phyloP scores from a whole-genome alignment of 208 protist species.

The Acanthamoeba castellanii region DNA sequence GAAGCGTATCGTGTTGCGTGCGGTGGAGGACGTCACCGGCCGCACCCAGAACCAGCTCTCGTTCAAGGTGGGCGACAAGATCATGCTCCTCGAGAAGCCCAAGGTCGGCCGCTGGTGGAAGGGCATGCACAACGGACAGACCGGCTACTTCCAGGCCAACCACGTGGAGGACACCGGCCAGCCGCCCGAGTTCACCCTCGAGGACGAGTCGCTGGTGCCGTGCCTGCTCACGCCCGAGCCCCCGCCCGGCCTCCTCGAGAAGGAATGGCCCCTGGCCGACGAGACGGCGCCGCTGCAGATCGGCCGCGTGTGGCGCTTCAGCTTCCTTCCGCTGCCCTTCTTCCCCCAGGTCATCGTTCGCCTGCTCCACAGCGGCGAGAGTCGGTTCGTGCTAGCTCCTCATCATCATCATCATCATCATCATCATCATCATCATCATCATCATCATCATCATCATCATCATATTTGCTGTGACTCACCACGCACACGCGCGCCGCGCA shows the following conservation, averaged over 20 bases:
- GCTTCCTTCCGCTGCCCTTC: conserved; percentile 63
- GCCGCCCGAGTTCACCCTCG: conserved; percentile 36
- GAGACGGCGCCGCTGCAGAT: conserved; percentile 25
- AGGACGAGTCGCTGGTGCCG: conserved; percentile 43
- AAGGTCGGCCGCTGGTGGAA: conserved; percentile 54
- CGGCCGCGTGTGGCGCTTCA: conserved; percentile 55
- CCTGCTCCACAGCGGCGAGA: conserved; percentile 58
- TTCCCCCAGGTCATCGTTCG: conserved; percentile 67
- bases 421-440: not conserved
- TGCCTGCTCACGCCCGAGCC: conserved; percentile 38
- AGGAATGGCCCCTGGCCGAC: conserved; percentile 30
- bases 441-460: not conserved
- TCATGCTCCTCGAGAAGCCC: conserved; percentile 52
- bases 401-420: not conserved
- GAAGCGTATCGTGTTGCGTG: conserved; percentile 11
- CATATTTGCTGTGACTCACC: not conserved
- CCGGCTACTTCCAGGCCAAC: conserved; percentile 46
- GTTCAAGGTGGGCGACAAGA: conserved; percentile 68
- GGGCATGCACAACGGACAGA: conserved; percentile 29
- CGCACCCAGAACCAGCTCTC: conserved; percentile 36
- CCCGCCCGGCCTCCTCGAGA: conserved; percentile 1
- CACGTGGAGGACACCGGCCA: conserved; percentile 33
- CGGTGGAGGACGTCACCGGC: not conserved
- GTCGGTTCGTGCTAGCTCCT: not conserved
- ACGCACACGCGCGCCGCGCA: not conserved